Evolutionary conservation across 2,329 filamentous ascomycete species (phyloP), one percentile per base, ranked within the genome.

Genomic region (Claviceps fusiformis): DNA sequence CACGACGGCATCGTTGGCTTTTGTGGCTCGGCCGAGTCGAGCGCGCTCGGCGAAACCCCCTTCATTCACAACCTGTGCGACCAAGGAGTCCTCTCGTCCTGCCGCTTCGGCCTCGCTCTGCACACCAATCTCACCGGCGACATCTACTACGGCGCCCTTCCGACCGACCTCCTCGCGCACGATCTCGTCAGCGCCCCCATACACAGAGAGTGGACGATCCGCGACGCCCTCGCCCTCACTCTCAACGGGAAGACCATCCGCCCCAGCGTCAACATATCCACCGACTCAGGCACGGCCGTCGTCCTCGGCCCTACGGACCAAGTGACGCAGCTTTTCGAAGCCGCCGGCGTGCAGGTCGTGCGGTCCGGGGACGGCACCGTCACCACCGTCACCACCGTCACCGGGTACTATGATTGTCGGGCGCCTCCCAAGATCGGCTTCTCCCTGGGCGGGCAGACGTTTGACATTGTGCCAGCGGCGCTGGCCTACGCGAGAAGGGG

Each of bases 361-460:
- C 17, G 50, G 27, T 54, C 50, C 37, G 27, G 46, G 27, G 54
- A 53, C 33, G 58, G 56, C 31, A 33, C 8, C 51, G 43, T 61
- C 46, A 52, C 57, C 7, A n/a, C n/a, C n/a, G n/a, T n/a, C n/a
- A n/a, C n/a, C n/a, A n/a, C n/a, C n/a, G n/a, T n/a, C n/a, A n/a
- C n/a, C n/a, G 60, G 60, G 11, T 58, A 55, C 43, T 62, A 61
- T 55, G 56, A 62, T n/a, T n/a, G n/a, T n/a, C n/a, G n/a, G n/a
- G n/a, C n/a, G n/a, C n/a, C n/a, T n/a, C n/a, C n/a, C n/a, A n/a
- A n/a, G n/a, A n/a, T n/a, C n/a, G n/a, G n/a, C n/a, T n/a, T n/a
- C n/a, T n/a, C n/a, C n/a, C n/a, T n/a, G n/a, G n/a, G n/a, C n/a
- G n/a, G n/a, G n/a, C n/a, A n/a, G n/a, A n/a, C n/a, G n/a, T n/a